phyloP scores from a whole-genome alignment of 108 stramenopile species.

The Aureococcus anophagefferens region DNA sequence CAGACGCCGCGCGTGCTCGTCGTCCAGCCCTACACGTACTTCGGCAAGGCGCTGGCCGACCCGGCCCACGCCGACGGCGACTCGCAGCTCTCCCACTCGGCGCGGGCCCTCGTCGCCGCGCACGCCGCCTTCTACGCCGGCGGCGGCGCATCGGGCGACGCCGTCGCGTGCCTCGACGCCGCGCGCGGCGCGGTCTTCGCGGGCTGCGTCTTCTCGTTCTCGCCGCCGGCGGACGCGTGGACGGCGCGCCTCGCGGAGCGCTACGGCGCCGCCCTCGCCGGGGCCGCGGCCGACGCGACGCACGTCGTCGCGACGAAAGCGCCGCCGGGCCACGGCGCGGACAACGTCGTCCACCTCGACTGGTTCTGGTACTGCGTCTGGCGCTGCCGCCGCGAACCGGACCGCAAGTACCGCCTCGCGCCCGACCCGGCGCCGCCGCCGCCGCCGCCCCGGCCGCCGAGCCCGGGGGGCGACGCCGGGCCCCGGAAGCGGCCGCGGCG shows the following conservation, averaged over 20 bases:
- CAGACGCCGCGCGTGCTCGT: neutral
- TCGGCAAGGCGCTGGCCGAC: neutral
- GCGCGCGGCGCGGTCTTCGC: neutral
- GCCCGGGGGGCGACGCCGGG: no score
- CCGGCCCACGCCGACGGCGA: neutral
- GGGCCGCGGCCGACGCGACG: neutral
- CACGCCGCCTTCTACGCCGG: neutral
- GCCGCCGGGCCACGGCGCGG: no score
- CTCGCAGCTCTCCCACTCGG: neutral
- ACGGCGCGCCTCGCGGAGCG: neutral
- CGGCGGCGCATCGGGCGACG: neutral
- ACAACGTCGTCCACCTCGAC: neutral
- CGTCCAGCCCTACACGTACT: neutral
- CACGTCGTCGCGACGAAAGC: neutral
- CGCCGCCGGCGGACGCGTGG: neutral
- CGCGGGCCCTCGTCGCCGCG: neutral
- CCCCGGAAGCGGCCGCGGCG: no score
- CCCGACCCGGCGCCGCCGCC: no score
- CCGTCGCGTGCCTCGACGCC: neutral
- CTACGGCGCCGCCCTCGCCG: neutral
- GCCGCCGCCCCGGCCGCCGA: no score
- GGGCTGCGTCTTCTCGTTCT: neutral
- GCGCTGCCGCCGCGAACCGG: neutral
- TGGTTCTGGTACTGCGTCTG: neutral
- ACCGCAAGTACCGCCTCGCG: no score